Base-by-base conservation (phyloP, 2,329 filamentous ascomycete species). In the Xylariaceae sp. region DNA sequence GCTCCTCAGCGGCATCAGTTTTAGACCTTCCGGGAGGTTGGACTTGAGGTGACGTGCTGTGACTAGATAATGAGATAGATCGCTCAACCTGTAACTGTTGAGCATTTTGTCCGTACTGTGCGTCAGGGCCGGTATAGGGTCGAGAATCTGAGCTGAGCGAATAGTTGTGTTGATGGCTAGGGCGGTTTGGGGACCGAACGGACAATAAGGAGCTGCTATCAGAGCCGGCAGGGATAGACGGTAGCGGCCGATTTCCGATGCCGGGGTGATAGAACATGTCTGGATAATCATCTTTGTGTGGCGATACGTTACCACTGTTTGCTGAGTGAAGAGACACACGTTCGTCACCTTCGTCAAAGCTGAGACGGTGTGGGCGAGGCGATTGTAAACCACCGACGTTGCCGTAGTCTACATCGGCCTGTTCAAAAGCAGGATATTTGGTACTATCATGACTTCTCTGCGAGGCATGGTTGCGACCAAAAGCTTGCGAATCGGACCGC, bases 251-350 rank as follows among this genome's bases (percentile, higher is more conserved):
- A 76, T 62, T 75, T 57, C 82, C 74, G 66, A 91, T 83, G 38
- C 90, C 90, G 16, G 92, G 92, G 63, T 97, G 91, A 68, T 95
- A 99, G 67, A 96, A 96, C 66, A 97, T 85, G 62, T 96, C 94
- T 16, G 88, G 89, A 56, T 90, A 89, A 50, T 91, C 90, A 41
- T 88, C 85, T 58, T 83, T 83, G 34, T 75, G 72, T 1, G 86
- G 84, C 28, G 86, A 89, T 36, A 89, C 85, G 60, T 82, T 85
- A 36, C 72, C 81, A 61, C 74, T 87, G 58, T 72, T 77, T 51
- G 73, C 80, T 7, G 80, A 77, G 66, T 81, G 70, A 42, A 85
- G 60, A 1, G 80, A 83, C 16, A 79, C 78, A 13, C 77, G 79
- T 68, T 97, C 94, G 60, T 97, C 94, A 2, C 90, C 93, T 66